Conservation (phyloP, 2,329 filamentous ascomycete species). For the Nothophaeocryptopus gaeumannii region DNA sequence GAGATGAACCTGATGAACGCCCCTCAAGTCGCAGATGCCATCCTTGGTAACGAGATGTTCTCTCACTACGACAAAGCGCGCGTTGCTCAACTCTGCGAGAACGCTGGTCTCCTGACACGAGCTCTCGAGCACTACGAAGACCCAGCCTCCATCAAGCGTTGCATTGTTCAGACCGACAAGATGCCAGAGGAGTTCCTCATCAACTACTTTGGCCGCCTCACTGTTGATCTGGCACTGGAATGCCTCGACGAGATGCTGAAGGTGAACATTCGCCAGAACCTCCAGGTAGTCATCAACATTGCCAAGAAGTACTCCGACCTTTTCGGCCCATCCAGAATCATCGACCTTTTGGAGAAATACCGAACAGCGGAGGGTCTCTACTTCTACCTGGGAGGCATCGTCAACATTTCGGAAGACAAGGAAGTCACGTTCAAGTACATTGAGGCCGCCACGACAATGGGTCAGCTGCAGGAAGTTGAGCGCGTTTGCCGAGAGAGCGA, state of each 20-base stretch:
- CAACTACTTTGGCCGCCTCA: conserved; percentile 89
- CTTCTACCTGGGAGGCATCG: conserved; percentile 96
- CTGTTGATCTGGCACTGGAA: conserved; percentile 90
- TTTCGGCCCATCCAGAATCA: conserved; percentile 79
- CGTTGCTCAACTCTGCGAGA: conserved; percentile 87
- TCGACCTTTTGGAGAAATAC: conserved; percentile 95
- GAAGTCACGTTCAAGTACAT: conserved; percentile 99
- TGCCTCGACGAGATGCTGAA: conserved; percentile 96
- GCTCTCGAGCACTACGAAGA: conserved; percentile 95
- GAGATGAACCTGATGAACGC: conserved; percentile 99
- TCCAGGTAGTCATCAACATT: conserved; percentile 90
- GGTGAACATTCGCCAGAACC: conserved; percentile 92
- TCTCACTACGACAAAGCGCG: conserved; percentile 90
- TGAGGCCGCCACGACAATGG: conserved; percentile 90
- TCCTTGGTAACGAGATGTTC: conserved; percentile 98
- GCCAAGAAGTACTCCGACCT: conserved; percentile 98
- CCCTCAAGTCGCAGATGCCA: conserved; percentile 95
- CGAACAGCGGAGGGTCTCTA: conserved; percentile 95
- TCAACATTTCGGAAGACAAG: conserved; percentile 91
- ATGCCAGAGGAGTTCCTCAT: conserved; percentile 89
- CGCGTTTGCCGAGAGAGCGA: conserved; percentile 92
- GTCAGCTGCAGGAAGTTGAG: conserved; percentile 93
- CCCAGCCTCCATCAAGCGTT: conserved; percentile 82
- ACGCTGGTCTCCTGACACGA: conserved; percentile 68
- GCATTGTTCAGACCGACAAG: conserved; percentile 80